These are phyloP conservation scores for Gillenia trifoliata DNA, from an alignment of 306 rosid species.

Conservation along the genomic window DNA sequence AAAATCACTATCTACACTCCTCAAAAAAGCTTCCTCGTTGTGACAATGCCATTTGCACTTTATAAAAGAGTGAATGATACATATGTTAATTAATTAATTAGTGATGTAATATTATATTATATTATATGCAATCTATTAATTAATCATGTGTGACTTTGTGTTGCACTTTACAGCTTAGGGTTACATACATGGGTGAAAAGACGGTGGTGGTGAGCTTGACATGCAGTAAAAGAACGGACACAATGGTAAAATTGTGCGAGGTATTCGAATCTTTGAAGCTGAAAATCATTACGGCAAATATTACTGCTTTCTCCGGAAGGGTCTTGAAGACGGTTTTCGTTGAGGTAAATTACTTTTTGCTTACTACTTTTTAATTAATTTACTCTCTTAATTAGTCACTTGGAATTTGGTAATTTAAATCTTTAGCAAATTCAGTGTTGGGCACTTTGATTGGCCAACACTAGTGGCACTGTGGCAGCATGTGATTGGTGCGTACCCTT, in stretches of 20 bases:
- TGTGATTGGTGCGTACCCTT: too few species aligned
- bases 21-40: background rate
- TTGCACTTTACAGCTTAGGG: slow-evolving; percentile 52
- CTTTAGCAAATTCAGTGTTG: background rate
- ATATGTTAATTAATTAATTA: background rate
- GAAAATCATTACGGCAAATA: slow-evolving; percentile 67
- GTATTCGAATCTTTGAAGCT: slow-evolving; percentile 91
- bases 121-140: background rate
- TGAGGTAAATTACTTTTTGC: slow-evolving; percentile 40
- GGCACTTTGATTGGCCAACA: too few species aligned
- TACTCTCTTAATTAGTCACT: background rate
- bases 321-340: slow-evolving; percentile 82
- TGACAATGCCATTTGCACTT: background rate
- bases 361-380: background rate
- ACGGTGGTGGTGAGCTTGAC: slow-evolving; percentile 75
- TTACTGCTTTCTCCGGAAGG: slow-evolving; percentile 65
- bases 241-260: slow-evolving; percentile 86
- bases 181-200: slow-evolving; percentile 68
- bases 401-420: too few species aligned
- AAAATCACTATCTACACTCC: background rate
- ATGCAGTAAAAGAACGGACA: slow-evolving; percentile 73
- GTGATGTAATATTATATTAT: background rate
- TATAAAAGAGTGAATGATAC: background rate
- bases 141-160: background rate
- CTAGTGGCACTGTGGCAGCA: background rate